Evolutionary conservation across 345 rosid species (phyloP).

Genomic region (Gossypium ekmanianum): DNA sequence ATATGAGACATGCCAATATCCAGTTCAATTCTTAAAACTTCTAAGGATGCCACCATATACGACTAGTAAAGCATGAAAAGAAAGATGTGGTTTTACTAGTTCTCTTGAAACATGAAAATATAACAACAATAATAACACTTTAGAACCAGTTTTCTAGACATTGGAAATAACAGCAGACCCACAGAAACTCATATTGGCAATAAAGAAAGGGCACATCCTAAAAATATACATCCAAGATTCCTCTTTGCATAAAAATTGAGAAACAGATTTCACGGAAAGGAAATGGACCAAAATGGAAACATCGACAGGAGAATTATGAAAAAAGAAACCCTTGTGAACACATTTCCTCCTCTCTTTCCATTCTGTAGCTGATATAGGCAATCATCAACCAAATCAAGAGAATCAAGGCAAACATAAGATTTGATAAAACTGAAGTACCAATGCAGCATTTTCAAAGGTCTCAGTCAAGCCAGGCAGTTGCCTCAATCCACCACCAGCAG

Average conservation of each 20-base stretch:
- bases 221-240: not conserved
- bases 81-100: not conserved
- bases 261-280: not conserved
- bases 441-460: constrained; percentile 79
- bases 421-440: constrained; percentile 44
- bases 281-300: not conserved
- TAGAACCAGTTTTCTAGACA: not conserved
- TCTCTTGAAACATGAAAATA: not conserved
- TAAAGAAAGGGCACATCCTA: not conserved
- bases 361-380: not conserved
- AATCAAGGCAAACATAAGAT: not conserved
- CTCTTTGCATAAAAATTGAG: not conserved
- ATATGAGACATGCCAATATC: not conserved
- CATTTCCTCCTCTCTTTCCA: not conserved
- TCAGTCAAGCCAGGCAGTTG: constrained; percentile 68
- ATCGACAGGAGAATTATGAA: not conserved
- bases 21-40: constrained; percentile 3
- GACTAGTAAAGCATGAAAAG: not conserved
- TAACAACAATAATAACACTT: not conserved
- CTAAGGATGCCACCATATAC: not conserved
- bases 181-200: not conserved
- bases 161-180: not conserved
- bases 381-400: not conserved
- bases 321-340: not conserved
- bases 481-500: constrained; percentile 90